These are phyloP conservation scores for Cladorrhinum samala DNA, from an alignment of 495 filamentous ascomycete genomes.

Conservation along the genomic window DNA sequence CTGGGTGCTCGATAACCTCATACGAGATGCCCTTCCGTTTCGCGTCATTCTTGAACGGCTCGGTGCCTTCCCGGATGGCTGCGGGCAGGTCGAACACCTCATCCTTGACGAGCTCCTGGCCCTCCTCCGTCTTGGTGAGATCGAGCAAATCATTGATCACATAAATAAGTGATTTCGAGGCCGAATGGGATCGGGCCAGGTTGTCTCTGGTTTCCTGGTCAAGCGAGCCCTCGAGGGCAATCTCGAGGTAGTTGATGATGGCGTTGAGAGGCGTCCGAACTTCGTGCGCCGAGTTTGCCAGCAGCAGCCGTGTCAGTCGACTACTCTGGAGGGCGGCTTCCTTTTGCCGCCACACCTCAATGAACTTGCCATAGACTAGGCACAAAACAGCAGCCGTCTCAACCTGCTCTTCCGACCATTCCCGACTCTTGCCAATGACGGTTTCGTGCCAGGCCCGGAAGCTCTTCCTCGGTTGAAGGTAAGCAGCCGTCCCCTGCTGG, in stretches of 20 bases:
- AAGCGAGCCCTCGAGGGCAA: conserved; percentile 77
- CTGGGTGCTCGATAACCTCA: conserved; percentile 59
- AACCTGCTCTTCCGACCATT: conserved; percentile 69
- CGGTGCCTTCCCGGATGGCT: conserved; percentile 70
- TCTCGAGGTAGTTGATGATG: conserved; percentile 95
- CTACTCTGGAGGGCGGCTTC: conserved; percentile 79
- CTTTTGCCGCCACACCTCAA: conserved; percentile 89
- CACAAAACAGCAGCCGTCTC: conserved; percentile 88
- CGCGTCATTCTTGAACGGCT: conserved; percentile 67
- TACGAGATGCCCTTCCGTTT: conserved; percentile 69
- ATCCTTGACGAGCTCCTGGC: conserved; percentile 71
- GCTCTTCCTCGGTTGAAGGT: conserved; percentile 68
- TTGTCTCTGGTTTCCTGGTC: conserved; percentile 85
- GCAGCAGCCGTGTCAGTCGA: conserved; percentile 69
- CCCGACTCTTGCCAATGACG: conserved; percentile 66
- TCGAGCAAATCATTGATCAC: conserved; percentile 95
- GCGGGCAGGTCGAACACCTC: conserved; percentile 69
- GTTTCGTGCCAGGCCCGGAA: conserved; percentile 74
- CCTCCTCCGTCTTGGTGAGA: conserved; percentile 83
- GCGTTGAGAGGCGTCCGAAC: conserved; percentile 92
- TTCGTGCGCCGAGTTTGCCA: conserved; percentile 93
- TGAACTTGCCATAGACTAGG: conserved; percentile 74
- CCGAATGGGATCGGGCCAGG: conserved; percentile 79
- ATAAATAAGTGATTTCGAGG: conserved; percentile 93
- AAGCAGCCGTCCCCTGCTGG: conserved; percentile 59